Evolutionary conservation across 768 basidiomycete species (phyloP).

Genomic region (Cubamyces sp.): DNA sequence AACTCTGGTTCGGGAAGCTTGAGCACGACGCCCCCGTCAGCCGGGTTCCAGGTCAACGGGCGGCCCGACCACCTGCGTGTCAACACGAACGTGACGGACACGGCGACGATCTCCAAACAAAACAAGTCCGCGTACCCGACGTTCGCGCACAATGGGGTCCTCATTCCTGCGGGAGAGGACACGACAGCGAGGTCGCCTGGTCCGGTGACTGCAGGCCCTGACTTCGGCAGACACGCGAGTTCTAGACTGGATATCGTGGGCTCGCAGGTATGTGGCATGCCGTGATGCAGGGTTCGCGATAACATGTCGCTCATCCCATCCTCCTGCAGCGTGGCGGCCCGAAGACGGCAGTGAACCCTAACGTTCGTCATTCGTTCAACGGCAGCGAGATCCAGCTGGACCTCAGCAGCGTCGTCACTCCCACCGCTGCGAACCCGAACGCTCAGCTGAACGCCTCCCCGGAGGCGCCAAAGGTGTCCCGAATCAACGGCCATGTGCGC

Average conservation of each 20-base stretch:
- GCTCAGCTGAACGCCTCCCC: slow-evolving; percentile 40
- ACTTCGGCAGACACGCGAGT: slow-evolving; percentile 77
- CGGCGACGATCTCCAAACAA: slow-evolving; percentile 63
- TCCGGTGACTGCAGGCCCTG: slow-evolving; percentile 84
- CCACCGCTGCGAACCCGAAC: slow-evolving; percentile 44
- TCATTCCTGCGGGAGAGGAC: slow-evolving; percentile 62
- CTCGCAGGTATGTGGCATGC: slow-evolving; percentile 56
- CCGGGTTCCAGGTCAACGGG: slow-evolving; percentile 41
- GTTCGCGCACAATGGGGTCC: slow-evolving; percentile 56
- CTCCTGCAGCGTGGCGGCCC: slow-evolving; percentile 50
- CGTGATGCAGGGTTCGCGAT: slow-evolving; percentile 11
- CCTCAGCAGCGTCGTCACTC: slow-evolving; percentile 58
- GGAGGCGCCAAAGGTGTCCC: slow-evolving; percentile 44
- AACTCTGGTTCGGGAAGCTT: slow-evolving; percentile 35
- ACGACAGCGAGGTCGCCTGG: slow-evolving; percentile 69
- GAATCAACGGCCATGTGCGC: slow-evolving; percentile 70
- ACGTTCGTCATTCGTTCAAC: slow-evolving; percentile 74
- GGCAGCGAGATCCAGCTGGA: slow-evolving; percentile 68
- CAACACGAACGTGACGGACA: slow-evolving; percentile 65
- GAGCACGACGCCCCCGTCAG: slow-evolving; percentile 53
- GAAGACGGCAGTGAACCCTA: slow-evolving; percentile 45
- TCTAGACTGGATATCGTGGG: slow-evolving; percentile 73
- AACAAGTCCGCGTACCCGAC: slow-evolving; percentile 87
- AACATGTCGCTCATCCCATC: slow-evolving; percentile 17
- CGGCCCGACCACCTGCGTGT: slow-evolving; percentile 75